Evolutionary conservation across 2,329 filamentous ascomycete genomes (phyloP), one percentile per base, ranked within the genome.

Genomic region (Ophiostoma quercus): DNA sequence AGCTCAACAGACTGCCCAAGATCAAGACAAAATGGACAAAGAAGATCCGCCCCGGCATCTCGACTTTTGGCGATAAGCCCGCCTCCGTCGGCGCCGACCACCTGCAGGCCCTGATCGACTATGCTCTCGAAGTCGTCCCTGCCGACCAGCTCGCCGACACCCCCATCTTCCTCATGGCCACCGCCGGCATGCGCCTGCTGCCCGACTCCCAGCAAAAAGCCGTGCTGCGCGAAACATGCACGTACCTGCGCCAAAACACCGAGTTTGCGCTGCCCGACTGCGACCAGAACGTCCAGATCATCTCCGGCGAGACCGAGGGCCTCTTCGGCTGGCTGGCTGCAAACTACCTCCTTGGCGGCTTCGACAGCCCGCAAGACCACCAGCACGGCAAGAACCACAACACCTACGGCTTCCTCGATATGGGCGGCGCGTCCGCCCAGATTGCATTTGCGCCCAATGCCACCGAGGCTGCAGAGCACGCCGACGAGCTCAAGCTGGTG

Each of bases 311-410:
- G 79, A 98, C 95, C 0, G 95, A 99, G 79, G 95, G 94, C 2
- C 80, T 99, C 39, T 99, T 98, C 76, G 95, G 95, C 54, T 99
- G 95, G 95, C 91, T 99, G 75, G 94, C 96, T 8, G 92, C 94
- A 68, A 99, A 99, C 77, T 99, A 99, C 76, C 81, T 99, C 39
- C 84, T 99, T 1, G 94, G 93, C 37, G 92, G 93, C 3, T 98
- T 99, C 75, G 91, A 98, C 77, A 83, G 85, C 22, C 89, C 92
- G 0, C 82, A 89, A 67, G 81, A 87, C 16, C 92, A 97, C 75
- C 82, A 87, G 68, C 92, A 97, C 78, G 93, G 92, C 68, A 93
- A 96, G 74, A 87, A 86, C 34, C 95, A 98, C 77, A 91, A 94
- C 76, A 99, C 95, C 0, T 99, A 98, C 78, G 95, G 95, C 0